Conservation (phyloP, 2,329 filamentous ascomycete species). For the Phaeophleospora eucalypticola region DNA sequence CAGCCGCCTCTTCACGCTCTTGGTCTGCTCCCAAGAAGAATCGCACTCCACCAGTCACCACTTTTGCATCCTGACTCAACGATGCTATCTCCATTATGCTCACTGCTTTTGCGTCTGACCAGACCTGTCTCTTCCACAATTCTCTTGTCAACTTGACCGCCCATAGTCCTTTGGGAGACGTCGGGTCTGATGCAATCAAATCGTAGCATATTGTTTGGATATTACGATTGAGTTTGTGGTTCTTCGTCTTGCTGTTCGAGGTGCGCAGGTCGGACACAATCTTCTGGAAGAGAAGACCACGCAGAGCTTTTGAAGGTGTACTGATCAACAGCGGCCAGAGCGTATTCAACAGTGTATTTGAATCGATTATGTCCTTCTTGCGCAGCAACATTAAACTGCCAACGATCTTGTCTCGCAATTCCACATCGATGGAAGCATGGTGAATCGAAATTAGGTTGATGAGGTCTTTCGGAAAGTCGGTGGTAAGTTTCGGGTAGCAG, state of each 20-base stretch:
- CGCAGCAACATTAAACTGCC: slow-evolving; percentile 80
- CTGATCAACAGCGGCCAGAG: slow-evolving; percentile 90
- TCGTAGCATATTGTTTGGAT: slow-evolving; percentile 94
- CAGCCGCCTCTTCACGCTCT: slow-evolving; percentile 79
- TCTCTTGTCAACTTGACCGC: slow-evolving; percentile 93
- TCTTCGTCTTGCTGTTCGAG: slow-evolving; percentile 79
- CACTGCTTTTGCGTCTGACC: slow-evolving; percentile 92
- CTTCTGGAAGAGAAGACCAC: slow-evolving; percentile 79
- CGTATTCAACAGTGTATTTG: slow-evolving; percentile 74
- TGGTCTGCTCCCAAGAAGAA: slow-evolving; percentile 97
- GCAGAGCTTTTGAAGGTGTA: slow-evolving; percentile 87
- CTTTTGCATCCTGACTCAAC: slow-evolving; percentile 87
- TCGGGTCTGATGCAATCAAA: slow-evolving; percentile 77
- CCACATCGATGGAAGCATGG: slow-evolving; percentile 75
- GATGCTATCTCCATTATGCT: slow-evolving; percentile 96
- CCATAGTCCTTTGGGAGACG: slow-evolving; percentile 86
- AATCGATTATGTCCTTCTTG: slow-evolving; percentile 90
- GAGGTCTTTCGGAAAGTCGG: slow-evolving; percentile 72
- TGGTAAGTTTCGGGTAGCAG: slow-evolving; percentile 80
- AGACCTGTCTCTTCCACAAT: slow-evolving; percentile 93
- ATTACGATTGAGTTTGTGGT: slow-evolving; percentile 88
- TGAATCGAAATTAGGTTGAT: slow-evolving; percentile 76
- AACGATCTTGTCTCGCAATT: slow-evolving; percentile 90
- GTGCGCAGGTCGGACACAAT: slow-evolving; percentile 87
- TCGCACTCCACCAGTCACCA: slow-evolving; percentile 77